Evolutionary conservation across 2,329 filamentous ascomycete species (phyloP).

Genomic region (Polytolypa hystricis): DNA sequence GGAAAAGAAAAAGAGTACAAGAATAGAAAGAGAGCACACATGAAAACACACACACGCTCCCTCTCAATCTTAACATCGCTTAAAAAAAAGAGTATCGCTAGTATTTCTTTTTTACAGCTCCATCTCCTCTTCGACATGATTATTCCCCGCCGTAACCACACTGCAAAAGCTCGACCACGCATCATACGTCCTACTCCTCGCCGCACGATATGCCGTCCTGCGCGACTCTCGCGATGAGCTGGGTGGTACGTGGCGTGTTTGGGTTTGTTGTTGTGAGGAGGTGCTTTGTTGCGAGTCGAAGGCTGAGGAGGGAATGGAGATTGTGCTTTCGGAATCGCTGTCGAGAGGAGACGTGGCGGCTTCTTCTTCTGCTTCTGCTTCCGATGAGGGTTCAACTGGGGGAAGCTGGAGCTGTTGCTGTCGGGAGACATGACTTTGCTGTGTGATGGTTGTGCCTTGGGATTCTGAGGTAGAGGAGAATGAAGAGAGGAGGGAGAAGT

Average conservation of each 20-base stretch:
- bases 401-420: too few relatives aligned
- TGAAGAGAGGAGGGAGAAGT: slow-evolving; percentile 8
- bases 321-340: slow-evolving; percentile 13
- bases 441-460: too few relatives aligned
- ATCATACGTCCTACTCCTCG: slow-evolving; percentile 30
- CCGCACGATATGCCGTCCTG: slow-evolving; percentile 30
- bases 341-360: background rate
- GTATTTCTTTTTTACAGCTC: slow-evolving; percentile 33
- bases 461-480: slow-evolving; percentile 3
- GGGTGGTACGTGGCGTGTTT: background rate
- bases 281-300: slow-evolving; percentile 16
- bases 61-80: too few relatives aligned
- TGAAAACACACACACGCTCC: too few relatives aligned
- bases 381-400: background rate
- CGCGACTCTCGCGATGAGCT: slow-evolving; percentile 13
- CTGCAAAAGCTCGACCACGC: slow-evolving; percentile 30
- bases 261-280: background rate
- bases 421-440: too few relatives aligned
- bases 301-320: slow-evolving; percentile 19
- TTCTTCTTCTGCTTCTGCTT: background rate
- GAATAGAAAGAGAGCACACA: too few relatives aligned
- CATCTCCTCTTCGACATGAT: slow-evolving; percentile 31
- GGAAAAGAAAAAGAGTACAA: too few relatives aligned
- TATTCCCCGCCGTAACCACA: slow-evolving; percentile 33
- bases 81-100: too few relatives aligned